Conservation (phyloP, 306 rosid genomes). For the Heteromeles arbutifolia region DNA sequence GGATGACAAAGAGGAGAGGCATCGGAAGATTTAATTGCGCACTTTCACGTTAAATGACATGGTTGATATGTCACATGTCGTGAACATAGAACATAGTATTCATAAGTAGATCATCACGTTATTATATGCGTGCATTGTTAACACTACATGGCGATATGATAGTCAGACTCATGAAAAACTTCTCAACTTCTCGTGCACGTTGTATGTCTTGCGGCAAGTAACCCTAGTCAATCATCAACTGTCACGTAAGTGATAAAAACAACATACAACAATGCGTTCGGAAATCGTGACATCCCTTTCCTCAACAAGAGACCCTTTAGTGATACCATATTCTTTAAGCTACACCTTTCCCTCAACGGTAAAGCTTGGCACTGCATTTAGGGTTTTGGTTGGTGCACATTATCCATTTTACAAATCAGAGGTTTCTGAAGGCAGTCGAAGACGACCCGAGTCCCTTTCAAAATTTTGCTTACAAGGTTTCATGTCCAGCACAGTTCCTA, state of each 20-base stretch:
- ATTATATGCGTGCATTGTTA: background rate
- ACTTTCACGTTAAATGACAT: too few relatives aligned
- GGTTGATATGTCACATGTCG: too few relatives aligned
- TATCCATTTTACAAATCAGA: background rate
- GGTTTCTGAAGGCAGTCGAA: conserved; percentile 39
- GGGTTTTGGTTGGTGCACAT: conserved; percentile 19
- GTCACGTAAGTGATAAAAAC: background rate
- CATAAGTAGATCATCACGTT: background rate
- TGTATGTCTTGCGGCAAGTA: background rate
- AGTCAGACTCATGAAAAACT: background rate
- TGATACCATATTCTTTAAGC: background rate
- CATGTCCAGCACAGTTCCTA: conserved; percentile 26
- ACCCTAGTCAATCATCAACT: background rate
- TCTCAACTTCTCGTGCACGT: background rate
- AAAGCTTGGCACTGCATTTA: conserved; percentile 21
- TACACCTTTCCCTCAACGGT: conserved; percentile 40
- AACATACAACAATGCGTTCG: background rate
- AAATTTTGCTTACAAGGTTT: conserved; percentile 59
- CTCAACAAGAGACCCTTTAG: background rate
- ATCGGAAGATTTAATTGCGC: background rate
- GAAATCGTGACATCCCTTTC: background rate
- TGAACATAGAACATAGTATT: background rate
- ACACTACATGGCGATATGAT: background rate
- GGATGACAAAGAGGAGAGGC: background rate
- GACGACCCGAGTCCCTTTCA: conserved; percentile 47